A percentile compares a stretch with the other conserved stretches of the same genome.
phyloP scores from a whole-genome alignment of 495 filamentous ascomycete genomes.

The Penicillium cosmopolitanum region DNA sequence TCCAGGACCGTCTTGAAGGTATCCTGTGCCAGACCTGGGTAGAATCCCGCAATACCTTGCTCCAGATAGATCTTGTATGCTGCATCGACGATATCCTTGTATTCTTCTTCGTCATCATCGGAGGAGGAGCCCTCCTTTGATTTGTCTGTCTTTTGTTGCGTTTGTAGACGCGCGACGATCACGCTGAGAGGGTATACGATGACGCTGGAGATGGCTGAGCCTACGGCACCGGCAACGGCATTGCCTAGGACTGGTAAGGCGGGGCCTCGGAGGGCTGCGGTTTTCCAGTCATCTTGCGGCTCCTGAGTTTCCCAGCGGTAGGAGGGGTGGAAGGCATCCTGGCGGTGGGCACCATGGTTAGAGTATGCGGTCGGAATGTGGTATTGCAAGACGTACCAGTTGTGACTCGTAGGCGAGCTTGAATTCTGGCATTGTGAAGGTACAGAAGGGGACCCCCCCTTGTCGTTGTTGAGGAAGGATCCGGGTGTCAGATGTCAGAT shows the following conservation, averaged over 20 bases:
- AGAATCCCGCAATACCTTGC: slow-evolving; percentile 73
- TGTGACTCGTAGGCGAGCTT: slow-evolving; percentile 38
- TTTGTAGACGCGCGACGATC: slow-evolving; percentile 84
- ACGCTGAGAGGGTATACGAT: slow-evolving; percentile 82
- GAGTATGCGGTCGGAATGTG: not conserved
- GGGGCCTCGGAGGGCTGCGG: slow-evolving; percentile 45
- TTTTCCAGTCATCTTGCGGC: slow-evolving; percentile 38
- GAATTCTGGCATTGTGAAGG: slow-evolving; percentile 37
- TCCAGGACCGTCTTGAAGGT: slow-evolving; percentile 73
- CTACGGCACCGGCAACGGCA: slow-evolving; percentile 78
- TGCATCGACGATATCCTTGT: slow-evolving; percentile 67
- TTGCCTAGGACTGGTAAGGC: slow-evolving; percentile 86
- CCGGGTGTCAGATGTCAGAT: slow-evolving; percentile 8
- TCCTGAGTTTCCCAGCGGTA: slow-evolving; percentile 46
- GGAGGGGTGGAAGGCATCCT: slow-evolving; percentile 57
- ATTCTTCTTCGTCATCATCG: slow-evolving; percentile 51
- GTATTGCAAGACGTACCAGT: slow-evolving; percentile 25
- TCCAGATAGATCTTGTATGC: slow-evolving; percentile 69
- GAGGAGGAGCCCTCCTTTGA: slow-evolving; percentile 17
- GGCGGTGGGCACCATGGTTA: slow-evolving; percentile 8
- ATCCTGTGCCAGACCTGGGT: slow-evolving; percentile 73
- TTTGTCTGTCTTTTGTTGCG: slow-evolving; percentile 62
- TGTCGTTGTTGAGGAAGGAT: not conserved
- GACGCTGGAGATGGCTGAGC: slow-evolving; percentile 79
- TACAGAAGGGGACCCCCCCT: not conserved